Evolutionary conservation across 441 rosid species (phyloP), one percentile per base, ranked within the genome.

Genomic region (Dalechampia spathulata): DNA sequence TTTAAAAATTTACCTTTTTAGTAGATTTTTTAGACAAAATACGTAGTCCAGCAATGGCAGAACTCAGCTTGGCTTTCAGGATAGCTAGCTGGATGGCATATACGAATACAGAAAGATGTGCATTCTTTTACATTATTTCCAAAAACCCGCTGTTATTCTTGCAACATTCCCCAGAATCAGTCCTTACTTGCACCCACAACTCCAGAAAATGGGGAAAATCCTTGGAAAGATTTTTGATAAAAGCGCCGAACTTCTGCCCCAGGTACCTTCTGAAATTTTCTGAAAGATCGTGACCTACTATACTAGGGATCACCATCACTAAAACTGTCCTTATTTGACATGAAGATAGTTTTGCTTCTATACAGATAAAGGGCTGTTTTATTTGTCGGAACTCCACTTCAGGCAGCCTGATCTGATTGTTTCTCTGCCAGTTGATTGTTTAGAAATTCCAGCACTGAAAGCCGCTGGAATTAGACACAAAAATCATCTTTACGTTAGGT

Each of bases 371-470:
- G 7, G 20, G 12, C 37, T 34, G n/a, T 22, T 14, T 56, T 56
- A 42, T 49, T 46, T 47, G 32, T 27, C 25, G 15, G 8, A 17
- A 16, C 8, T 52, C 23, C 27, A 46, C 49, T 67, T 46, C 41
- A 38, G 39, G 38, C 7, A 17, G 70, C 50, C 61, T 62, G 55
- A 47, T 72, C 73, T 10, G 77, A 69, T 60, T 72, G 69, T 62
- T 83, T 82, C 63, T 73, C 90, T 8, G 70, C 43, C 40, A 85
- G 70, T 72, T 89, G 99, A 68, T 63, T 73, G 50, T 81, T 80
- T 22, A 93, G 85, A 63, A 93, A 89, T 58, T 81, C 95, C 66
- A 89, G 70, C 55, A 89, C 97, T 0, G 96, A 87, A 60, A 61
- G 75, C 2, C 90, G 85, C 97, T 93, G 97, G 60, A 37, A 12